Base-by-base conservation (phyloP, 768 basidiomycete species). In the Pisolithus marmoratus region DNA sequence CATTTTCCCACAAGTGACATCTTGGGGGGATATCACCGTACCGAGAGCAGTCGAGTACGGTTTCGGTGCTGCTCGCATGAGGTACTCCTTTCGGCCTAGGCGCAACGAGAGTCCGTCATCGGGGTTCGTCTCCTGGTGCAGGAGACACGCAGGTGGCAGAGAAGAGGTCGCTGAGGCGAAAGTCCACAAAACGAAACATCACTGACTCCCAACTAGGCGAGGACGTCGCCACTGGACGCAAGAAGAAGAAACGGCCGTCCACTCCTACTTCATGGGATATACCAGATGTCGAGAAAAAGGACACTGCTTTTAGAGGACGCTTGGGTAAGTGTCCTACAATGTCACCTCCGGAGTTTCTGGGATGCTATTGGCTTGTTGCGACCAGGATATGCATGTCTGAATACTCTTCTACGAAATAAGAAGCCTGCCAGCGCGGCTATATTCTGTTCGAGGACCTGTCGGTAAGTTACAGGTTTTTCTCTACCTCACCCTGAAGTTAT, bases 371-470 rank as follows among this genome's bases (percentile, higher is more conserved):
- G 54, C 52, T 52, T 29, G 17, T 29, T 24, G 58, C 55, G 7
- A 46, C 42, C 60, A 76, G 83, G 84, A 2, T 87, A 93, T 63
- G 91, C 91, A 3, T 94, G 91, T 62, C 65, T 94, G 46, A 94
- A 94, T 60, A 94, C 93, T 0, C 74, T 96, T 15, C 68, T 95
- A 12, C 78, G 93, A 41, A 81, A 73, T 27, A 75, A 72, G 54
- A 90, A 85, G 57, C 90, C 91, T 19, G 73, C 81, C 0, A 73
- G 59, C 1, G 77, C 80, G 17, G 67, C 82, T 0, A 66, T 93
- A 12, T 95, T 95, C 62, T 93, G 91, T 63, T 82, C 85, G 9
- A 73, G 83, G 54, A 84, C 83, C 29, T 82, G 82, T 64, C 74
- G 82, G 82, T 80, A 47, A 36, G 72, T 55, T 19, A 7, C 19